Conservation (phyloP, 1,284 basidiomycete species). For the Leccinum pachyderme region DNA sequence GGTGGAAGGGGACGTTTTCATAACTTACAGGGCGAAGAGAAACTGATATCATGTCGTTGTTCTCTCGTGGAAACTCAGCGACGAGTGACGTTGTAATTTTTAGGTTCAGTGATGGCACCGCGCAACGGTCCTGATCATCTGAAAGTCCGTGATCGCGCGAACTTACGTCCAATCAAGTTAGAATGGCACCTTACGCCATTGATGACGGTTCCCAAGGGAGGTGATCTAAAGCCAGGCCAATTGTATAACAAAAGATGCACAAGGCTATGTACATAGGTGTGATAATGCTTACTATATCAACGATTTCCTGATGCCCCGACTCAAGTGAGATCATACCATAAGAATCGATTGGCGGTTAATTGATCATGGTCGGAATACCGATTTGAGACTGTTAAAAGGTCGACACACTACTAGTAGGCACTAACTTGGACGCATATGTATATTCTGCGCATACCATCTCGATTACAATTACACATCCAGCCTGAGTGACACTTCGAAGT, state of each 20-base stretch:
- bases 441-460: no score
- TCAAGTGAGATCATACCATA: no score
- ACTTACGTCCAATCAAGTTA: neutral
- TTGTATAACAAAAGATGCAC: neutral
- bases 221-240: neutral
- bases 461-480: no score
- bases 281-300: no score
- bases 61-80: neutral
- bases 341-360: no score
- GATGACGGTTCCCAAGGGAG: neutral
- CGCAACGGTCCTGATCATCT: neutral
- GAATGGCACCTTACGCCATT: neutral
- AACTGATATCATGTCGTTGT: neutral
- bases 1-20: neutral
- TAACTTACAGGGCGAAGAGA: conserved; percentile 1
- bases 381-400: no score
- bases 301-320: no score
- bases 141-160: neutral
- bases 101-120: neutral
- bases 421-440: no score
- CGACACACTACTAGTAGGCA: no score
- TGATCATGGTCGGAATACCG: no score
- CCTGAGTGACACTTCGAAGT: no score
- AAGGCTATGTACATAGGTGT: no score
- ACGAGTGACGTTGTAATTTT: neutral